Base-by-base conservation (phyloP, 2,329 filamentous ascomycete genomes). In the Fusarium nodosum region DNA sequence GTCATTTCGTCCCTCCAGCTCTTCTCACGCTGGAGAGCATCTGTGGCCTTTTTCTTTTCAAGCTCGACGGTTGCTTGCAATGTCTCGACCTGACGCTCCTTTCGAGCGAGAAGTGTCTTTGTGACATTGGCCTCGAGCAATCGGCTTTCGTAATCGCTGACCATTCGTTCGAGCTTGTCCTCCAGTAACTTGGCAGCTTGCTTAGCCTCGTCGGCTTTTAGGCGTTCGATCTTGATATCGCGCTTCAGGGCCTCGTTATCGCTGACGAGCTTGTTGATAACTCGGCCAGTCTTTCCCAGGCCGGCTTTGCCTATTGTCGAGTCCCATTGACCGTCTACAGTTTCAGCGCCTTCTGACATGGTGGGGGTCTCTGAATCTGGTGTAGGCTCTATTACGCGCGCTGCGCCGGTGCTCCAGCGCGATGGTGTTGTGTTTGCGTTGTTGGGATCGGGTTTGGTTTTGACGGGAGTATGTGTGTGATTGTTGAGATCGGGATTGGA, bases 241-340 rank as follows among this genome's bases (percentile, higher is more conserved):
- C 92, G 87, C 73, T 92, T 92, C 46, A 95, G 83, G 41, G 89
- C 86, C 75, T 95, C 92, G 72, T 94, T 94, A 76, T 95, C 92
- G 55, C 90, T 90, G 76, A 93, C 92, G 56, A 96, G 86, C 75
- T 89, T 88, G 80, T 96, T 93, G 78, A 96, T 95, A 54, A 93
- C 91, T 34, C 91, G 85, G 11, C 91, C 91, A 12, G 90, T 93
- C 82, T 93, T 93, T 44, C 91, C 91, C 4, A 91, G 81, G 4
- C 88, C 89, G 10, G 90, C 90, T 75, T 90, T 90, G 70, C 90
- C 90, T 46, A 92, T 86, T 5, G 89, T 89, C 31, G 88, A 88
- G 74, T 91, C 90, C 87, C 89, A 90, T 76, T 81, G 81, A 26
- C 74, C 77, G 45, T 77, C 75, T 42, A 75, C 73, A 20, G 75